phyloP scores from a whole-genome alignment of 441 rosid species.

The Pelargonium fulgidum region DNA sequence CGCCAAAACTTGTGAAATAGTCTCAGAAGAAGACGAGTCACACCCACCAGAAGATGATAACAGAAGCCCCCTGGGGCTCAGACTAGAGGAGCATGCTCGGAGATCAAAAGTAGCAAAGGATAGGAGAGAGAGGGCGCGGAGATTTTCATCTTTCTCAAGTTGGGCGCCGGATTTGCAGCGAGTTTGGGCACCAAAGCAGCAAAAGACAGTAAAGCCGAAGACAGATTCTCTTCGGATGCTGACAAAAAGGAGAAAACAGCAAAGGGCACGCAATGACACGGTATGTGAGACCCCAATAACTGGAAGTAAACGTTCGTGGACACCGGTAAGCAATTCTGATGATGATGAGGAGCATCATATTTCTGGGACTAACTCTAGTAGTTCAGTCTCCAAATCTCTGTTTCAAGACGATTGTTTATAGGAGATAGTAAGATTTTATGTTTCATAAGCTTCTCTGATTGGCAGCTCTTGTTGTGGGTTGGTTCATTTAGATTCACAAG shows the following conservation, averaged over 20 bases:
- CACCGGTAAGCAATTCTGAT: slow-evolving; percentile 21
- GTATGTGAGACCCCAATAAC: slow-evolving; percentile 80
- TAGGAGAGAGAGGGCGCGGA: slow-evolving; percentile 70
- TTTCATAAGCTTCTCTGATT: not conserved
- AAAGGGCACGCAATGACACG: slow-evolving; percentile 39
- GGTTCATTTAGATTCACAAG: too few relatives aligned
- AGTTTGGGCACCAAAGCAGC: slow-evolving; percentile 84
- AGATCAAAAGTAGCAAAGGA: slow-evolving; percentile 56
- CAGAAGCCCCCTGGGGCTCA: slow-evolving; percentile 23
- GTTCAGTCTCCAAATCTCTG: slow-evolving; percentile 63
- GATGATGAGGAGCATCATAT: slow-evolving; percentile 24
- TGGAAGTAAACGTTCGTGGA: slow-evolving; percentile 32
- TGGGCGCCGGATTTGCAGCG: slow-evolving; percentile 79
- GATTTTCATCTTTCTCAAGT: slow-evolving; percentile 68
- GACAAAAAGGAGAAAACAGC: slow-evolving; percentile 40
- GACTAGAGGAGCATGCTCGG: slow-evolving; percentile 31
- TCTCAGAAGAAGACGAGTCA: slow-evolving; percentile 31
- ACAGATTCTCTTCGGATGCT: slow-evolving; percentile 30
- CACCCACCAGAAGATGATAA: slow-evolving; percentile 22
- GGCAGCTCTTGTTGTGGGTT: not conserved
- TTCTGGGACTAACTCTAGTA: slow-evolving; percentile 22
- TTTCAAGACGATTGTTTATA: slow-evolving; percentile 46
- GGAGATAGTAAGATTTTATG: not conserved
- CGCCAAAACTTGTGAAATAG: slow-evolving; percentile 14
- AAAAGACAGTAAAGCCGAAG: slow-evolving; percentile 29